Conservation (phyloP, 495 filamentous ascomycete genomes). For the Neurospora discreta region DNA sequence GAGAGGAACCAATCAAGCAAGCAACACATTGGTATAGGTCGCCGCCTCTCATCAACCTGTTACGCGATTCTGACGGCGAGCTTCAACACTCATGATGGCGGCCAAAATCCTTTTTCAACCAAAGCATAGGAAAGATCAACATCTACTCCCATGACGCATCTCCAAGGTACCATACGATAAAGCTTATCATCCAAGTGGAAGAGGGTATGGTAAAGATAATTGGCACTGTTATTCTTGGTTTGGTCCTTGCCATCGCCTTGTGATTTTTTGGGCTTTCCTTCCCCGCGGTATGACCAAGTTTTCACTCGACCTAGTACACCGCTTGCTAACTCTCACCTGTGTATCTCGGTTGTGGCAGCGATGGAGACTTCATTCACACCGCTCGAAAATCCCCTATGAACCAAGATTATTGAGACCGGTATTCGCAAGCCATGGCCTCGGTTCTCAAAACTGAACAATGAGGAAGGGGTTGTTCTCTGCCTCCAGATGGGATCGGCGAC, state of each 20-base stretch:
- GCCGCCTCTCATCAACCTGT: neutral
- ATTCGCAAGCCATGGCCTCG: slow-evolving; percentile 46
- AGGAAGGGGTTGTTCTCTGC: slow-evolving; percentile 49
- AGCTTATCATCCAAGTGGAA: neutral
- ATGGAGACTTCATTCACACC: slow-evolving; percentile 22
- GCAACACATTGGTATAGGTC: neutral
- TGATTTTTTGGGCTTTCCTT: neutral
- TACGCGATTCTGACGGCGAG: neutral
- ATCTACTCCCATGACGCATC: neutral
- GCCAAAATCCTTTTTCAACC: neutral
- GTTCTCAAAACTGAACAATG: slow-evolving; percentile 43
- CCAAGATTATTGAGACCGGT: slow-evolving; percentile 22
- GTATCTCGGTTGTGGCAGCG: slow-evolving; percentile 13
- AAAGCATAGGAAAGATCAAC: neutral
- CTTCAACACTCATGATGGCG: neutral
- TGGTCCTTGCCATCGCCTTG: neutral
- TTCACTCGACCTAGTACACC: neutral
- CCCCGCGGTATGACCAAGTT: neutral
- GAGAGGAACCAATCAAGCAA: neutral
- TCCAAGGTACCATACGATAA: neutral
- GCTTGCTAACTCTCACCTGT: neutral
- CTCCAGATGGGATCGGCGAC: slow-evolving; percentile 52
- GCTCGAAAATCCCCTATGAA: slow-evolving; percentile 24
- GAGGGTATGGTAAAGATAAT: neutral
- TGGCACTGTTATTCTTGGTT: neutral